Conservation (phyloP, 495 filamentous ascomycete species). For the Wilcoxina mikolae region DNA sequence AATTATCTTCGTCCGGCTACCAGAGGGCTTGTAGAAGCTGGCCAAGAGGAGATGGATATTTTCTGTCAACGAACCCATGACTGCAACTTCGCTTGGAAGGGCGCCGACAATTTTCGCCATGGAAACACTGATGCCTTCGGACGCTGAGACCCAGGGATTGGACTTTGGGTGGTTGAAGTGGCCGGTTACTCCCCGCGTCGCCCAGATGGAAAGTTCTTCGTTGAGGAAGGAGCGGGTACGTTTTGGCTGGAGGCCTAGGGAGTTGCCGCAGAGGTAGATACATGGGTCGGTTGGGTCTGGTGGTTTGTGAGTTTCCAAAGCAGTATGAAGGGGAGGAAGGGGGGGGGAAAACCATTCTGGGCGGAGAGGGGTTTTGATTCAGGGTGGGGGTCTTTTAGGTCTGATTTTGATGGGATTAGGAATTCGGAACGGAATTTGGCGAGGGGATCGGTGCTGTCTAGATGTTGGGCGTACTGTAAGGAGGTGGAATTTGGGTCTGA, state of each 20-base stretch:
- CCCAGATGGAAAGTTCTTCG: constrained; percentile 74
- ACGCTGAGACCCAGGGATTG: constrained; percentile 67
- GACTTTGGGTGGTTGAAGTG: constrained; percentile 77
- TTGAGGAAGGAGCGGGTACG: constrained; percentile 54
- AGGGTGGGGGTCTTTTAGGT: constrained; percentile 52
- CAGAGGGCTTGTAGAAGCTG: constrained; percentile 68
- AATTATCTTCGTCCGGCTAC: constrained; percentile 63
- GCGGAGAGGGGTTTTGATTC: constrained; percentile 7
- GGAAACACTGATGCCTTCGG: constrained; percentile 51
- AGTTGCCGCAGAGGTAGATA: constrained; percentile 95
- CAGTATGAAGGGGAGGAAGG: constrained; percentile 11
- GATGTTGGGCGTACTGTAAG: constrained; percentile 42
- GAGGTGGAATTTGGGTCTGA: constrained; percentile 13
- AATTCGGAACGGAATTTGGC: constrained; percentile 59
- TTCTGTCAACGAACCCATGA: constrained; percentile 86
- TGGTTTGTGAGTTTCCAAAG: too few relatives aligned
- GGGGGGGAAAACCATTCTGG: constrained; percentile 13
- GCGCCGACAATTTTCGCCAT: constrained; percentile 85
- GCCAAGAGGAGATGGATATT: constrained; percentile 87
- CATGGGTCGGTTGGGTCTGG: constrained; percentile 38
- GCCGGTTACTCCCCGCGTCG: constrained; percentile 79
- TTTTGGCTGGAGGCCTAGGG: constrained; percentile 76
- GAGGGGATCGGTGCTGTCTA: constrained; percentile 59
- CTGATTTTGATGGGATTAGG: constrained; percentile 63
- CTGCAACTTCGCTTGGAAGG: constrained; percentile 58